These are phyloP conservation scores for Trematosphaeria pertusa DNA, from an alignment of 2,329 filamentous ascomycete species.

Conservation along the genomic window DNA sequence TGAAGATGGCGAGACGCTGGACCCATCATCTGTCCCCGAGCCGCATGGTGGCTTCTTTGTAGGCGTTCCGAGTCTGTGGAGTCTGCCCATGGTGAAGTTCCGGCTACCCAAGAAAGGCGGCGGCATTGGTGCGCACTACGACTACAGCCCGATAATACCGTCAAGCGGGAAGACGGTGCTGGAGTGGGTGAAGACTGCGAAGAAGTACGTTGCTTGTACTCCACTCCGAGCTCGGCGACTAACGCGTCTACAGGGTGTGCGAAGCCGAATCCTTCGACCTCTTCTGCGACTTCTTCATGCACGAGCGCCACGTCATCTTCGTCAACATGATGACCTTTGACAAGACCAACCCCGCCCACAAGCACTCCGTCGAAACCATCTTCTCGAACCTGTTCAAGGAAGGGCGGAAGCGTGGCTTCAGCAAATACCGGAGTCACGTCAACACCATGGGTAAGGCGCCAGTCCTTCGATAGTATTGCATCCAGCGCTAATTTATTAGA, in stretches of 20 bases:
- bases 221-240: not conserved
- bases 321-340: slow-evolving; percentile 59
- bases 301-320: slow-evolving; percentile 55
- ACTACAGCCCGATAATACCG: slow-evolving; percentile 42
- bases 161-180: slow-evolving; percentile 48
- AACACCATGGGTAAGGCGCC: slow-evolving; percentile 40
- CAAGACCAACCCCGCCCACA: slow-evolving; percentile 51
- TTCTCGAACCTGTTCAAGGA: slow-evolving; percentile 37
- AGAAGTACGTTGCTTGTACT: slow-evolving; percentile 24
- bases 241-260: slow-evolving; percentile 39
- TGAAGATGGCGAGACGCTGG: slow-evolving; percentile 48
- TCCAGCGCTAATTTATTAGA: slow-evolving; percentile 29
- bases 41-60: slow-evolving; percentile 41
- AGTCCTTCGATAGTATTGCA: slow-evolving; percentile 1
- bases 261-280: slow-evolving; percentile 54
- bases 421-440: slow-evolving; percentile 41
- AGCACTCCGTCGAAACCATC: slow-evolving; percentile 41
- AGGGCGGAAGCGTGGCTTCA: slow-evolving; percentile 37
- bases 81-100: slow-evolving; percentile 42
- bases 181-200: slow-evolving; percentile 52
- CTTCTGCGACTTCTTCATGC: slow-evolving; percentile 59
- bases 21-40: slow-evolving; percentile 44
- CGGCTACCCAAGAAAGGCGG: slow-evolving; percentile 34
- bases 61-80: slow-evolving; percentile 40
- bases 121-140: slow-evolving; percentile 41